phyloP scores from a whole-genome alignment of 768 basidiomycete species.

The Amanita pseudoporphyria region DNA sequence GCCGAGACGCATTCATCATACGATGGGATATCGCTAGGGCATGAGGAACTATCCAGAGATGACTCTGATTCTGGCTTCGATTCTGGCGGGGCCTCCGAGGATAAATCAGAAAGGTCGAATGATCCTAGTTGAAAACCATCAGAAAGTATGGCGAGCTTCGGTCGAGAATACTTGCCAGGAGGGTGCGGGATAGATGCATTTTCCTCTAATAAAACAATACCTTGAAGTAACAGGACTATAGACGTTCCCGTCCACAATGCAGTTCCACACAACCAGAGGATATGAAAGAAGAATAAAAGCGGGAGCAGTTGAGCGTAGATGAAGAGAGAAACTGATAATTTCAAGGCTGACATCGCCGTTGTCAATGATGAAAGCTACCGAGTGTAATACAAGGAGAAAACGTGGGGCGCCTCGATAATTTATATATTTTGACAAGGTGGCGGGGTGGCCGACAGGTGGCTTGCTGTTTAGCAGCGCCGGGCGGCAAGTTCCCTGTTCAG shows the following conservation, averaged over 20 bases:
- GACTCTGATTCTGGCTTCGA: no score
- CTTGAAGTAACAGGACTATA: not conserved
- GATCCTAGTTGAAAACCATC: not conserved
- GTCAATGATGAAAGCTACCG: not conserved
- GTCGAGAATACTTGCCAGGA: not conserved
- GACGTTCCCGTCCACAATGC: not conserved
- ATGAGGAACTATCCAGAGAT: no score
- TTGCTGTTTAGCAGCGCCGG: no score
- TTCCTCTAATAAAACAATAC: not conserved
- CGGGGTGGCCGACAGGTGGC: no score
- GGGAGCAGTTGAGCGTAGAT: not conserved
- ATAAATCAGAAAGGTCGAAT: not conserved
- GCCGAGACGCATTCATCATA: no score
- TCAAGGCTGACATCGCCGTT: not conserved
- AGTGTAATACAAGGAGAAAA: not conserved
- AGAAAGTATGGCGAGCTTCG: not conserved
- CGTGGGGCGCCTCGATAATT: not conserved
- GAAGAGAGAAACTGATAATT: not conserved
- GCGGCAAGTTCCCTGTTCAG: no score
- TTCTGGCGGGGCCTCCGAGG: not conserved
- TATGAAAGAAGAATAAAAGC: not conserved
- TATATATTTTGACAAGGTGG: not conserved
- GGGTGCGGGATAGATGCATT: not conserved
- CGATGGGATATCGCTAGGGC: no score
- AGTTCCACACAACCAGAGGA: not conserved